Base-by-base conservation (phyloP, 1,284 basidiomycete species). In the Sanghuangporus baumii region DNA sequence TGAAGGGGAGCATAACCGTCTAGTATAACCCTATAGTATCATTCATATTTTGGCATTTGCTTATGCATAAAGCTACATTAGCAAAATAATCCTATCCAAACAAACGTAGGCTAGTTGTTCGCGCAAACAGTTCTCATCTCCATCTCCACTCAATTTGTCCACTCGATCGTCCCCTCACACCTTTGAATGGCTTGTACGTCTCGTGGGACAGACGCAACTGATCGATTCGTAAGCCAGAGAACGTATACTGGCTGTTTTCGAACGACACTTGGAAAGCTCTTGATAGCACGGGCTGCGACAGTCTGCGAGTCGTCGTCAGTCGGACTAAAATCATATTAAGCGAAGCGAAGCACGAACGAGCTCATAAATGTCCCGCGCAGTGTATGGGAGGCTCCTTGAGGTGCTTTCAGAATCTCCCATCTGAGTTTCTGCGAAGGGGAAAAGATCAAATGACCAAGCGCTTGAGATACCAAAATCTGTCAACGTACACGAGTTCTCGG, bases 151-250 rank as follows among this genome's bases (percentile, higher is more conserved):
- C 88, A 12, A 90, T 74, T 54, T 82, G 79, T n/a, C 86, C 88
- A 46, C 74, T 70, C 12, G 83, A 80, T 55, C 77, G 76, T 43
- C 86, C 84, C 68, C 90, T 76, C 62, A 93, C 87, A 20, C 90
- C 91, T 71, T 85, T 81, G 67, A 76, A 81, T 4, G 78, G 77
- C 74, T 94, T 96, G 78, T 92, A 95, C 14, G 86, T 74, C 72
- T 91, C 90, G 2, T 89, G 86, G 0, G 83, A 83, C n/a, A 97
- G 77, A 71, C 88, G 92, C 61, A 98, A 81, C 68, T 93, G 88
- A 65, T 94, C 91, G 2, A 97, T 88, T 66, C 90, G 91, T 59
- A 97, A 76, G 7, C 87, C 82, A 1, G 93, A 94, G 71, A 89
- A 91, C 43, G 86, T 87, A 71, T 90, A 79, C 50, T 88, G 84